Base-by-base conservation (phyloP, 345 rosid genomes). In the Isatis tinctoria region DNA sequence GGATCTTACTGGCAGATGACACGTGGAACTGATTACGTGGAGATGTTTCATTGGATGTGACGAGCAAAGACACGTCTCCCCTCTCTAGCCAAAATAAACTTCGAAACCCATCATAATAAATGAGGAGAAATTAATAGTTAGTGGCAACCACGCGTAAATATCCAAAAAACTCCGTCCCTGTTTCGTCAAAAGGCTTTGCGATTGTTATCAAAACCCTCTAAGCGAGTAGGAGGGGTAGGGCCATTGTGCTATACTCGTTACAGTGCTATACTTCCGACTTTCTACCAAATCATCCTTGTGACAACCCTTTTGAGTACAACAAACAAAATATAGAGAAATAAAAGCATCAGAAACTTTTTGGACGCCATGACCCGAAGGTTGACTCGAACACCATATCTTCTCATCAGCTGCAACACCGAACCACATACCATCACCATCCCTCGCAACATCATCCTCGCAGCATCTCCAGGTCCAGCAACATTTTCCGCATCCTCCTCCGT, bases 301-400 rank as follows among this genome's bases (percentile, higher is more conserved):
- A 70, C 61, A 61, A 78, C 14, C 78, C 71, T 78, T 66, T 80
- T 87, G 76, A 85, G 32, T 74, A 82, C 28, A 56, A 82, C 47
- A 73, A 87, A 83, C 30, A 87, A 36, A 72, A 78, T 24, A 69
- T 58, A 83, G 13, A 84, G 16, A 27, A 89, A 22, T 30, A 91
- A 65, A 72, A 85, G 78, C 78, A 65, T 76, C 76, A 86, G 82
- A 27, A 88, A 81, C 85, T 85, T 91, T 79, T 93, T 93, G 3
- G 96, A 93, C 9, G 98, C 97, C 52, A 93, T 65, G 22, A 87
- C 78, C 72, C 97, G 85, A 16, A 94, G 90, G 53, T 94, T 91
- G 57, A 93, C 76, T 79, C 87, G 76, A 54, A 88, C 5, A 2
- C 91, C 89, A 1, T 74, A 87, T 79, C 81, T 84, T 78, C 85